Evolutionary conservation across 345 rosid species (phyloP).

Genomic region (Passiflora organensis): DNA sequence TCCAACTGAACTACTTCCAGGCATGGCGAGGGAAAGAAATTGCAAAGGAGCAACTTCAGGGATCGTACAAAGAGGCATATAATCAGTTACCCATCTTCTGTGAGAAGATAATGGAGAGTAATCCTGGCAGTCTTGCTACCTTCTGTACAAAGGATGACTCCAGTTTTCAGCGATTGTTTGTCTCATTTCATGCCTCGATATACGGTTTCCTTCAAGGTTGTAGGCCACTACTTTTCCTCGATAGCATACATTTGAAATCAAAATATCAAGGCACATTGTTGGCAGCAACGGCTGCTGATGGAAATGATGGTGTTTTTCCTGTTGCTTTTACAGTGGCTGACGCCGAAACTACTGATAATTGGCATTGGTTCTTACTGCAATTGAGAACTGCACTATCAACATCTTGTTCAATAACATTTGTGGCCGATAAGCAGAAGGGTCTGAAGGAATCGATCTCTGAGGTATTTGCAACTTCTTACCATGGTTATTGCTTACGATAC

Average conservation of each 20-base stretch:
- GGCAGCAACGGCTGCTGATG: constrained; percentile 70
- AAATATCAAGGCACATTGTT: constrained; percentile 75
- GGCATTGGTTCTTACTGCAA: constrained; percentile 81
- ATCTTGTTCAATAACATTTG: constrained; percentile 58
- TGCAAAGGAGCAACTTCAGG: constrained; percentile 94
- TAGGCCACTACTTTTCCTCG: constrained; percentile 81
- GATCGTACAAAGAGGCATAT: constrained; percentile 81
- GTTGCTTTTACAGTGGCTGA: constrained; percentile 82
- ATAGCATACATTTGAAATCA: constrained; percentile 61
- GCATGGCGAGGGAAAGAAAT: constrained; percentile 94
- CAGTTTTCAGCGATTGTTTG: constrained; percentile 79
- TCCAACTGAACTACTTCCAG: constrained; percentile 84
- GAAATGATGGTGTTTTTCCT: constrained; percentile 75
- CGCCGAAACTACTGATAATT: constrained; percentile 74
- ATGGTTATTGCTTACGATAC: constrained; percentile 71
- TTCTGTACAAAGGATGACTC: constrained; percentile 85
- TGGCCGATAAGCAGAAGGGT: constrained; percentile 75
- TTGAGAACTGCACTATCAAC: constrained; percentile 57
- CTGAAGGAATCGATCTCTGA: constrained; percentile 59
- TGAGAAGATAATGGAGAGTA: constrained; percentile 86
- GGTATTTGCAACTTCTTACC: constrained; percentile 66
- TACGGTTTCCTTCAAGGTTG: constrained; percentile 84
- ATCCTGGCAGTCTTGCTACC: constrained; percentile 78
- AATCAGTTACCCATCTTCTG: constrained; percentile 72
- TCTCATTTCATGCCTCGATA: constrained; percentile 78